phyloP scores from a whole-genome alignment of 2,329 filamentous ascomycete genomes.

The Colletotrichum noveboracense region DNA sequence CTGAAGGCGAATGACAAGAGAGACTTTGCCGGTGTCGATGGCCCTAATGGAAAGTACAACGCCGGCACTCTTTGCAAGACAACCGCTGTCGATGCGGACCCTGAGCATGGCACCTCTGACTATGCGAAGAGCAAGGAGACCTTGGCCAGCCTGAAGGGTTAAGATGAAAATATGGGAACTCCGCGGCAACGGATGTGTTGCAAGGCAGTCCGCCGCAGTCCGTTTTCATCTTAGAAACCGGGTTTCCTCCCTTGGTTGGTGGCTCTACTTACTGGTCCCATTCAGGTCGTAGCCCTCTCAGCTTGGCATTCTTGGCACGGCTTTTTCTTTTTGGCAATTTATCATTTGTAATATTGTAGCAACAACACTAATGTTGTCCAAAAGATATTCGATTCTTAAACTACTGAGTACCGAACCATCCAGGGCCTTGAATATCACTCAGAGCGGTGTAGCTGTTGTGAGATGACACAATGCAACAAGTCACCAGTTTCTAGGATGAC shows the following conservation, averaged over 20 bases:
- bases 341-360: not conserved
- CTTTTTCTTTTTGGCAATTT: too few species aligned
- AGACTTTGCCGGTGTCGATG: not conserved
- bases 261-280: too few species aligned
- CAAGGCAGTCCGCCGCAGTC: too few species aligned
- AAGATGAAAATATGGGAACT: not conserved
- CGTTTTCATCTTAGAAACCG: too few species aligned
- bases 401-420: not conserved
- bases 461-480: accelerated
- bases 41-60: not conserved
- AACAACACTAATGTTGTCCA: not conserved
- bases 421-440: accelerated
- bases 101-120: constrained; percentile 42
- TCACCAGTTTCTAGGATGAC: too few species aligned
- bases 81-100: constrained; percentile 42
- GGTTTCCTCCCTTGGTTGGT: too few species aligned
- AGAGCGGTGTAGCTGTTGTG: accelerated
- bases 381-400: not conserved
- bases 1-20: constrained; percentile 25
- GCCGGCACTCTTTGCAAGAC: constrained; percentile 24
- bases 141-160: not conserved
- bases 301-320: too few species aligned
- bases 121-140: constrained; percentile 25
- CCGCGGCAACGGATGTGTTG: too few species aligned
- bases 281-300: too few species aligned